phyloP scores from a whole-genome alignment of 768 basidiomycete genomes.

The Collybia nuda region DNA sequence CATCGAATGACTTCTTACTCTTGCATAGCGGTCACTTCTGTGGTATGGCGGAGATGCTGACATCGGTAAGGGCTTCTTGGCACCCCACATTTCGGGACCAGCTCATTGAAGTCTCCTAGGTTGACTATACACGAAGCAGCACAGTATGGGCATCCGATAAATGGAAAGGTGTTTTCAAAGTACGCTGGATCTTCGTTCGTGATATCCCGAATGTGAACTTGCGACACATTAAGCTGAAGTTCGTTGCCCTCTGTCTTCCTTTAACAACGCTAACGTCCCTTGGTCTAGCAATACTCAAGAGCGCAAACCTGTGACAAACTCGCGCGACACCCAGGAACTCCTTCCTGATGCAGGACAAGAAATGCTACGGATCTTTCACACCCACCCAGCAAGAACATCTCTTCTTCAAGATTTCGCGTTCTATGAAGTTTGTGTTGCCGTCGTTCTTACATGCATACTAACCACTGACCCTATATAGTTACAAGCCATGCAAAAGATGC shows the following conservation, averaged over 20 bases:
- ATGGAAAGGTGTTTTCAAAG: constrained; percentile 99
- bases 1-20: neutral
- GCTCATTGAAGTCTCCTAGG: constrained; percentile 33
- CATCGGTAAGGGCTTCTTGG: constrained; percentile 56
- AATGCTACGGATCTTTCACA: constrained; percentile 94
- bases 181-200: constrained; percentile 95
- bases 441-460: neutral
- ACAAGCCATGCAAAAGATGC: constrained; percentile 83
- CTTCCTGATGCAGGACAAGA: constrained; percentile 95
- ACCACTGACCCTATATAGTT: constrained; percentile 40
- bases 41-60: constrained; percentile 98
- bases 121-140: constrained; percentile 92
- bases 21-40: constrained; percentile 87
- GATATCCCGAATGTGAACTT: constrained; percentile 91
- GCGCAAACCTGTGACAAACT: constrained; percentile 97
- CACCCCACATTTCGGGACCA: neutral
- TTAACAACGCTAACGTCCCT: constrained; percentile 13
- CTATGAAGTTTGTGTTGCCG: constrained; percentile 66
- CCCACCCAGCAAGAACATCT: constrained; percentile 90
- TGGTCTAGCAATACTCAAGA: constrained; percentile 87
- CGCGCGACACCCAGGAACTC: constrained; percentile 95
- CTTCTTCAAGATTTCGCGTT: constrained; percentile 92
- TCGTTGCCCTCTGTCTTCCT: constrained; percentile 1
- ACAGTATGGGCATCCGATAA: constrained; percentile 99
- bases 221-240: constrained; percentile 89